phyloP scores from a whole-genome alignment of 2,329 filamentous ascomycete genomes.

The Whalleya microplaca region DNA sequence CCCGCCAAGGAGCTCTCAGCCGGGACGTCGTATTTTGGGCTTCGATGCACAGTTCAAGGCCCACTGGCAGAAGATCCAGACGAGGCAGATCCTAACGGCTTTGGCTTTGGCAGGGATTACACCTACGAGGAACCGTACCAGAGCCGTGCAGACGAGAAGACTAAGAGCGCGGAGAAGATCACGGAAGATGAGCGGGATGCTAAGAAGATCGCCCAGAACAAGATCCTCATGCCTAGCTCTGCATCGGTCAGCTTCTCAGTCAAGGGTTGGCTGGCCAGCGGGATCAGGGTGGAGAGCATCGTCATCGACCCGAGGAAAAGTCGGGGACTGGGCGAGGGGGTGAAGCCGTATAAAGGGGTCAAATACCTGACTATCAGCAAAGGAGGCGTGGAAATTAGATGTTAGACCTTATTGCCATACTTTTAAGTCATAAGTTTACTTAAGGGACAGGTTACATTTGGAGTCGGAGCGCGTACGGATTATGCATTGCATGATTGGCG shows the following conservation, averaged over 20 bases:
- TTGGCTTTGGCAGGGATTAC: constrained; percentile 56
- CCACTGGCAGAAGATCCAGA: constrained; percentile 53
- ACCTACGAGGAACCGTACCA: constrained; percentile 63
- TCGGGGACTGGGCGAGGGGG: constrained; percentile 79
- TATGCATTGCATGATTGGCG: constrained; percentile 24
- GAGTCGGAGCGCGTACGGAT: constrained; percentile 19
- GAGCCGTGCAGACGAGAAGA: constrained; percentile 42
- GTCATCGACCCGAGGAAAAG: constrained; percentile 77
- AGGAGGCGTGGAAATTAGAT: constrained; percentile 66
- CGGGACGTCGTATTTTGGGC: constrained; percentile 68
- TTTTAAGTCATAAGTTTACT: too few species aligned
- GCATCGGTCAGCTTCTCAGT: constrained; percentile 73
- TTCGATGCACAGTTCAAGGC: constrained; percentile 82
- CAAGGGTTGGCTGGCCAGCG: constrained; percentile 71
- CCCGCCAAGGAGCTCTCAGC: constrained; percentile 74
- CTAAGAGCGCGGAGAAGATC: constrained; percentile 35
- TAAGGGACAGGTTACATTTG: constrained; percentile 19
- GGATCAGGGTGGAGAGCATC: constrained; percentile 70
- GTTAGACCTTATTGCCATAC: constrained; percentile 43
- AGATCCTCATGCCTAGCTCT: constrained; percentile 79
- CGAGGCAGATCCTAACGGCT: constrained; percentile 52
- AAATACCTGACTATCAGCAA: constrained; percentile 87
- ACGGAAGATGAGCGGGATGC: constrained; percentile 53
- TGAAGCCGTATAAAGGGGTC: constrained; percentile 97
- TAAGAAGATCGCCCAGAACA: constrained; percentile 67